These are phyloP conservation scores for Neonectria hederae DNA, from an alignment of 2,329 filamentous ascomycete genomes.

Conservation along the genomic window DNA sequence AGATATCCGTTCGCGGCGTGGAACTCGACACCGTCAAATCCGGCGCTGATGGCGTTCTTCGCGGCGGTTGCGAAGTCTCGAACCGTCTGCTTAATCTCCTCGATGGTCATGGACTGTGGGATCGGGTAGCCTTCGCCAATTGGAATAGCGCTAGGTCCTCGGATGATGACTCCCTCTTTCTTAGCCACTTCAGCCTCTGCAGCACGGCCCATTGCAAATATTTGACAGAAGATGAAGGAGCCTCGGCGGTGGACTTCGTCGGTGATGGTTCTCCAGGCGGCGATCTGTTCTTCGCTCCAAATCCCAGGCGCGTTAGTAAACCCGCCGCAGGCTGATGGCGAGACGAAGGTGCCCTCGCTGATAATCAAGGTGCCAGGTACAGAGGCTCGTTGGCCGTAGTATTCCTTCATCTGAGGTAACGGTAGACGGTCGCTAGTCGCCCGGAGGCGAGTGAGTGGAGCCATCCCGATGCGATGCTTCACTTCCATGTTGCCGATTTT, in stretches of 20 bases:
- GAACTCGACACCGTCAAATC: conserved; percentile 76
- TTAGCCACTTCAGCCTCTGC: conserved; percentile 47
- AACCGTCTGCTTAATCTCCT: conserved; percentile 71
- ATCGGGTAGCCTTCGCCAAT: conserved; percentile 58
- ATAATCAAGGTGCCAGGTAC: conserved; percentile 55
- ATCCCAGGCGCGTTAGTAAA: conserved; percentile 64
- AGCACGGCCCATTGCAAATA: conserved; percentile 69
- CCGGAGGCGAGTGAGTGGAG: conserved; percentile 65
- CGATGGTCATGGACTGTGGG: conserved; percentile 70
- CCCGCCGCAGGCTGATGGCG: conserved; percentile 45
- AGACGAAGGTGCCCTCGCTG: conserved; percentile 56
- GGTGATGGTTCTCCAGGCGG: conserved; percentile 68
- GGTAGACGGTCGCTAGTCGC: conserved; percentile 49
- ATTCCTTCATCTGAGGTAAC: conserved; percentile 51
- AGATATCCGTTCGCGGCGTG: conserved; percentile 69
- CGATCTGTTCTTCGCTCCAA: conserved; percentile 64
- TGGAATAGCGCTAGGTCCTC: conserved; percentile 42
- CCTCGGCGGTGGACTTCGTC: conserved; percentile 71
- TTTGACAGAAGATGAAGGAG: conserved; percentile 68
- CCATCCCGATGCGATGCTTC: conserved; percentile 61
- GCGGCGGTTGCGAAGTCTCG: conserved; percentile 63
- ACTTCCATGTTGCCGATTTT: conserved; percentile 52
- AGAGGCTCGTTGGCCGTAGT: conserved; percentile 57
- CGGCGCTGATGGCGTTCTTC: conserved; percentile 66
- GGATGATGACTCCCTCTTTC: conserved; percentile 42